Evolutionary conservation across 345 rosid species (phyloP).

Genomic region (Rhodamnia rubescens): DNA sequence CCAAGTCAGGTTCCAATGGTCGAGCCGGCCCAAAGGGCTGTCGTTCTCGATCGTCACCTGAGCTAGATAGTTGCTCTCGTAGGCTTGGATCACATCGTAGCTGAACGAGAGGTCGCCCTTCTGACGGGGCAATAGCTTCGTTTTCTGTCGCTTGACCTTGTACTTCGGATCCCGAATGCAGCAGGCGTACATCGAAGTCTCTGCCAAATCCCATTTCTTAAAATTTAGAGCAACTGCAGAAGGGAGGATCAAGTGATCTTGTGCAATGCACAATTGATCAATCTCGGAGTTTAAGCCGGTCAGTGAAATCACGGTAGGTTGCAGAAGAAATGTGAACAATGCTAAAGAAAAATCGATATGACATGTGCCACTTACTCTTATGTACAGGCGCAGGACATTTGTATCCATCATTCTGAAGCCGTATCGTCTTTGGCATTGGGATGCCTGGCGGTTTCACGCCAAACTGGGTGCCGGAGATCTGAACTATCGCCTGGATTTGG

Average conservation of each 20-base stretch:
- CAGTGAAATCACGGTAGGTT: not conserved
- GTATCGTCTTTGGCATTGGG: conserved; percentile 68
- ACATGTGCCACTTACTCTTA: conserved; percentile 21
- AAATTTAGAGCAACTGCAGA: not conserved
- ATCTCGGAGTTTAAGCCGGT: not conserved
- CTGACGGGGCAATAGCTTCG: conserved; percentile 35
- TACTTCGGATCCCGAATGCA: conserved; percentile 60
- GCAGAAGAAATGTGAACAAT: not conserved
- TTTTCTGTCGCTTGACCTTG: conserved; percentile 23
- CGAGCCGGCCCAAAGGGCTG: conserved; percentile 62
- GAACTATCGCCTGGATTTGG: conserved; percentile 49
- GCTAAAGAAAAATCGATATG: not conserved
- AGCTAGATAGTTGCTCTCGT: conserved; percentile 56
- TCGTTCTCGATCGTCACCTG: conserved; percentile 78
- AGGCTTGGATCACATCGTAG: conserved; percentile 67
- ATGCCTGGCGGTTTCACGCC: conserved; percentile 42
- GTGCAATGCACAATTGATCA: not conserved
- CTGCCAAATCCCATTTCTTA: conserved; percentile 13
- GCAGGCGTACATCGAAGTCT: conserved; percentile 54
- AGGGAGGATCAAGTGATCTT: not conserved
- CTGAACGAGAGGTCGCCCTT: conserved; percentile 52
- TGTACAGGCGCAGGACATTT: conserved; percentile 45
- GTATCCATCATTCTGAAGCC: conserved; percentile 51
- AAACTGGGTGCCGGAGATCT: conserved; percentile 64
- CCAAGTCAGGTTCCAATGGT: conserved; percentile 90